Base-by-base conservation (phyloP, 371 early-diverging fungal species). In the Mortierella sp. region DNA sequence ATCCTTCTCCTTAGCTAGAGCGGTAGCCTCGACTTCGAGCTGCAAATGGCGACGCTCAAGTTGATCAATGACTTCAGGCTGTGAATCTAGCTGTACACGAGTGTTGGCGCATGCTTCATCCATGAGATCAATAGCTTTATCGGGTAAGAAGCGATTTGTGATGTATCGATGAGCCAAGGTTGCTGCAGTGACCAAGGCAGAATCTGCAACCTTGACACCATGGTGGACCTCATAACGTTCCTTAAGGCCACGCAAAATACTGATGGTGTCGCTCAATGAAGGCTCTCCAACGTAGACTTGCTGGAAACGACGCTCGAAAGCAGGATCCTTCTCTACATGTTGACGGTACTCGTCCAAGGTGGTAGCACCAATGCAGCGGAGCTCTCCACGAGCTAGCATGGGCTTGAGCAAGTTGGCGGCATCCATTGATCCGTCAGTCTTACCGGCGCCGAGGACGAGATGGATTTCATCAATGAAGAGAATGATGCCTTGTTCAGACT, bases 401-500 rank as follows among this genome's bases (percentile, higher is more conserved):
- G 97, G 97, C 77, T 93, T 97, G 51, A 99, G 84, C 67, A 99
- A 82, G 82, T 99, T 98, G 54, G 97, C 98, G 3, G 97, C 95
- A 79, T 96, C 96, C 93, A 96, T 94, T 35, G 94, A 87, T 2
- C 96, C 96, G 58, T 96, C 95, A 9, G 91, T 88, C 80, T 97
- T 96, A 19, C 98, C 96, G 54, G 97, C 95, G 5, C 96, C 96
- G 28, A 96, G 86, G 6, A 98, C 94, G 34, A 96, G 92, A 77
- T 99, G 99, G 43, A 99, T 94, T 87, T 99, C 99, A 86, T 99
- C 99, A 77, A 99, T 98, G 84, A 99, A 99, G 29, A 99, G 85
- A 72, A 99, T 99, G 49, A 97, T 91, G 35, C 94, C 92, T 47
- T 94, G 94, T 12, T 93, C 87, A 7, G 95, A 91, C 40, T 98